Evolutionary conservation across 768 basidiomycete species (phyloP).

Genomic region (Pleurotus sapidus): DNA sequence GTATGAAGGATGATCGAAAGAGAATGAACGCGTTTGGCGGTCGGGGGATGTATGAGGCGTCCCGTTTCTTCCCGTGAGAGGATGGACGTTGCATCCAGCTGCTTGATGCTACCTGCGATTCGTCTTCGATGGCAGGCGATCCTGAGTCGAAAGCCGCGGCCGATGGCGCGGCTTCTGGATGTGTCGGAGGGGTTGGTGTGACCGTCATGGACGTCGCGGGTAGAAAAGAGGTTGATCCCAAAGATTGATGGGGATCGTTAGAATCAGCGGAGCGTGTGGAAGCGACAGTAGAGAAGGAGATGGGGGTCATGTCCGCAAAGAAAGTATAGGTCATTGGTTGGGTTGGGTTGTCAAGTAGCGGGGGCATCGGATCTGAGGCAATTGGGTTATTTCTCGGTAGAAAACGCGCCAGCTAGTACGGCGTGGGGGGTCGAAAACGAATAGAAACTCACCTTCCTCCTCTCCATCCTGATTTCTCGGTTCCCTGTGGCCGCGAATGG

Average conservation of each 20-base stretch:
- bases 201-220: slow-evolving; percentile 12
- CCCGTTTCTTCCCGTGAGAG: slow-evolving; percentile 61
- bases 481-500: slow-evolving; percentile 25
- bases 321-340: slow-evolving; percentile 61
- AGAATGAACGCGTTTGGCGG: slow-evolving; percentile 87
- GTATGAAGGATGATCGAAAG: slow-evolving; percentile 77
- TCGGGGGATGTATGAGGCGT: slow-evolving; percentile 75
- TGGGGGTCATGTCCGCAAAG: slow-evolving; percentile 55
- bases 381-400: slow-evolving; percentile 13
- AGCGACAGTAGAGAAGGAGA: slow-evolving; percentile 33
- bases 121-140: slow-evolving; percentile 14
- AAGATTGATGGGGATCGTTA: slow-evolving; percentile 21
- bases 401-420: slow-evolving; percentile 23
- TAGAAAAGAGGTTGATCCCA: slow-evolving; percentile 20
- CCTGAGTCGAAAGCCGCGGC: slow-evolving; percentile 12
- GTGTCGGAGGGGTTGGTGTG: not conserved
- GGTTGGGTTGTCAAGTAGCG: slow-evolving; percentile 51
- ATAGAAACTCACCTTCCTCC: slow-evolving; percentile 14
- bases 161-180: not conserved
- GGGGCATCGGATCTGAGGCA: slow-evolving; percentile 44
- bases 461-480: slow-evolving; percentile 24
- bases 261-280: slow-evolving; percentile 19
- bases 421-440: too few species aligned
- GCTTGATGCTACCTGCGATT: slow-evolving; percentile 17
- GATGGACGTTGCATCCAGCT: slow-evolving; percentile 5